phyloP scores from a whole-genome alignment of 2,329 filamentous ascomycete genomes.

The Aspergillus tanneri region DNA sequence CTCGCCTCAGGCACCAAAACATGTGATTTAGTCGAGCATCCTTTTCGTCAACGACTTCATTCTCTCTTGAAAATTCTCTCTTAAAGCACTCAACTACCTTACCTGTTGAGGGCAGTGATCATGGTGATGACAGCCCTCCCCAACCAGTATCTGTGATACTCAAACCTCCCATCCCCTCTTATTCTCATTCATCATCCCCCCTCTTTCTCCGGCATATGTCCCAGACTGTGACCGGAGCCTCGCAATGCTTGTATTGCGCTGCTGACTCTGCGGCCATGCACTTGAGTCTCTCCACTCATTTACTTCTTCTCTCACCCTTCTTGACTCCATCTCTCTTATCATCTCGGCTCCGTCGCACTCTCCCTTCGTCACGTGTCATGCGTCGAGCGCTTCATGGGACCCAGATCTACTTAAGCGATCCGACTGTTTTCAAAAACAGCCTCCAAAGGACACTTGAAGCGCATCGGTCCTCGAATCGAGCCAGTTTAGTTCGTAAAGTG shows the following conservation, averaged over 20 bases:
- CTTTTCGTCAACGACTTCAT: too few species aligned
- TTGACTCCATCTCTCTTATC: neutral
- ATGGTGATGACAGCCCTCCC: too few species aligned
- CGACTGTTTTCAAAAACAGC: constrained; percentile 33
- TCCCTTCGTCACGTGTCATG: neutral
- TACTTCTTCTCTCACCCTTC: constrained; percentile 8
- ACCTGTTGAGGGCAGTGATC: too few species aligned
- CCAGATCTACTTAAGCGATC: constrained; percentile 14
- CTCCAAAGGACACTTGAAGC: constrained; percentile 43
- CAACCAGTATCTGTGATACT: too few species aligned
- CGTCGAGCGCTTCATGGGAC: constrained; percentile 15
- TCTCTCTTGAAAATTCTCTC: too few species aligned
- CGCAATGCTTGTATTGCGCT: constrained; percentile 18
- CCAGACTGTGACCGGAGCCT: constrained; percentile 4
- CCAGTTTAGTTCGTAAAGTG: constrained; percentile 36
- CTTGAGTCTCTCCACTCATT: constrained; percentile 11
- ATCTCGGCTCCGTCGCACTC: neutral
- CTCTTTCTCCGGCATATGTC: constrained; percentile 16
- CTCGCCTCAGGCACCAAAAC: too few species aligned
- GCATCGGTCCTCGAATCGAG: constrained; percentile 41
- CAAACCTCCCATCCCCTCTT: neutral
- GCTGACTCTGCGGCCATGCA: constrained; percentile 28
- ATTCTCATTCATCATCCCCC: neutral
- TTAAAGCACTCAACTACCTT: too few species aligned
- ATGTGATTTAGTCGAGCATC: too few species aligned